Evolutionary conservation across 2,329 filamentous ascomycete species (phyloP), one percentile per base, ranked within the genome.

Genomic region (Aspergillus hortae): DNA sequence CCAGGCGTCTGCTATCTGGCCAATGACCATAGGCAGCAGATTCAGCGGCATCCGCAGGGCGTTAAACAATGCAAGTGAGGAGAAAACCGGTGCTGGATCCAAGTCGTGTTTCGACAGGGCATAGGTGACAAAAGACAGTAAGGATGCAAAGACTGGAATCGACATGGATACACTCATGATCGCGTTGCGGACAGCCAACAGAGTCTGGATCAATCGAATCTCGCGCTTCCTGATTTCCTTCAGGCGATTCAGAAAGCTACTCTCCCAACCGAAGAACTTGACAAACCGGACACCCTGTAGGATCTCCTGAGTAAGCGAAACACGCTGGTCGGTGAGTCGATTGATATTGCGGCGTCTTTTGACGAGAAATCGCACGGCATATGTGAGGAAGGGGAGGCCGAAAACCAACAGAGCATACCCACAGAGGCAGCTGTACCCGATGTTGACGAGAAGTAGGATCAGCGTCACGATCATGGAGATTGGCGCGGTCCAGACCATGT

Each of bases 181-280:
- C 40, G 80, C 90, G 67, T 95, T 95, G 61, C 91, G 83, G 59
- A 95, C 89, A 1, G 88, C 84, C 25, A 97, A 75, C 43, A 97
- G 74, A 12, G 90, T 75, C 67, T 96, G 92, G 52, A 97, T 45
- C 10, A 87, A 83, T 52, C 79, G 75, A 55, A 96, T 90, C 70
- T 97, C 92, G 55, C 80, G 80, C 46, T 78, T 78, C 54, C 92
- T 83, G 54, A 95, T 87, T 25, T 84, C 79, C 42, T 83, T 82
- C 9, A 96, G 79, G n/a, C 90, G 84, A 46, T 85, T 78, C 7
- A 96, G 74, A 64, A 96, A 96, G 32, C 89, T 87, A 52, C 82
- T 86, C 68, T 96, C 92, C 92, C 92, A 96, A 10, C 90, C 92
- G 67, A 96, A 96, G 69, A 86, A 96, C 70, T 96, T 96, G 73